Conservation (phyloP, 192 early-diverging fungal species). For the Allomyces javanicus region DNA sequence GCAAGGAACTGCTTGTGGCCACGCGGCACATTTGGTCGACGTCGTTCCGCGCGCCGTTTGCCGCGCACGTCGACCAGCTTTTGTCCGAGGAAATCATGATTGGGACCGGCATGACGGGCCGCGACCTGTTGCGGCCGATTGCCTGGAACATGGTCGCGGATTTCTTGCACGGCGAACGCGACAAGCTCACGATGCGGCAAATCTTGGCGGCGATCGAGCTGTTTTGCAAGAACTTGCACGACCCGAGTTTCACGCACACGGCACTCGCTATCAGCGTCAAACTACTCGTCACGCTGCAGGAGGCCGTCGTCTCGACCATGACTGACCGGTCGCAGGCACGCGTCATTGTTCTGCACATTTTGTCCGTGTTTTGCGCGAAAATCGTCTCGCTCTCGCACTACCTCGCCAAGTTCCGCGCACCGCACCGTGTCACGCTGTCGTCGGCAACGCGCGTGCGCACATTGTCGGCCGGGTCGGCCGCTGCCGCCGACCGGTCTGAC, state of each 20-base stretch:
- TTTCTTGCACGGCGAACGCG: slow-evolving; percentile 83
- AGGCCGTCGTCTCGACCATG: slow-evolving; percentile 54
- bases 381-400: neutral
- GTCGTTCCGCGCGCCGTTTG: slow-evolving; percentile 71
- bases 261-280: slow-evolving; percentile 97
- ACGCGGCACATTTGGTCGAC: slow-evolving; percentile 86
- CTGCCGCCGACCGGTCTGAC: too few relatives aligned
- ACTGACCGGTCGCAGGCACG: slow-evolving; percentile 32
- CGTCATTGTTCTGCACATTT: neutral
- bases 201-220: slow-evolving; percentile 68
- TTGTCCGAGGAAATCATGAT: slow-evolving; percentile 86
- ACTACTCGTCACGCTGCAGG: slow-evolving; percentile 74
- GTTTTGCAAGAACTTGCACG: slow-evolving; percentile 83
- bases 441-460: too few relatives aligned
- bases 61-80: slow-evolving; percentile 76
- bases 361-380: neutral
- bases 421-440: too few relatives aligned
- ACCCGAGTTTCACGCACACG: slow-evolving; percentile 66
- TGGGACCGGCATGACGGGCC: slow-evolving; percentile 77
- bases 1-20: slow-evolving; percentile 91
- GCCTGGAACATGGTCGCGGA: slow-evolving; percentile 92
- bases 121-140: slow-evolving; percentile 75
- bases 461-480: too few relatives aligned
- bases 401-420: too few relatives aligned
- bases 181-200: slow-evolving; percentile 59